Evolutionary conservation across 164 flowering plant species (phyloP).

Genomic region (Stephania yunnanensis): DNA sequence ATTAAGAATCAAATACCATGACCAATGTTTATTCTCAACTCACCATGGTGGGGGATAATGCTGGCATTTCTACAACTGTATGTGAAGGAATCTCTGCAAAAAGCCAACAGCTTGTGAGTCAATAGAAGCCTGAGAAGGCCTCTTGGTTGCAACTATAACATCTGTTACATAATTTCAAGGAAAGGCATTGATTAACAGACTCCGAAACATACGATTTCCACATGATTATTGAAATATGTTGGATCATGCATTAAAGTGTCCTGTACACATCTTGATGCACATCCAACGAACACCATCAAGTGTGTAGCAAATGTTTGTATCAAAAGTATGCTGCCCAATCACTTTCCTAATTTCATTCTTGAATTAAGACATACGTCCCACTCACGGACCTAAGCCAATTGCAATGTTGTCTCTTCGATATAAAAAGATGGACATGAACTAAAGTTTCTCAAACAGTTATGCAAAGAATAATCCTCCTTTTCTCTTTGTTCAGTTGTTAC

Average conservation of each 20-base stretch:
- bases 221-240: too few species aligned
- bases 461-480: background rate
- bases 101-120: slow-evolving; percentile 6
- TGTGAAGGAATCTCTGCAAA: slow-evolving; percentile 55
- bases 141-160: background rate
- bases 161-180: background rate
- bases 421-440: background rate
- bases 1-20: background rate
- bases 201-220: too few species aligned
- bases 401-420: background rate
- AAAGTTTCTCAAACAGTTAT: background rate
- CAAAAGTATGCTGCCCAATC: too few species aligned
- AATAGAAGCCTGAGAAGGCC: background rate
- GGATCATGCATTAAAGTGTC: too few species aligned
- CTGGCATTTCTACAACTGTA: slow-evolving; percentile 72
- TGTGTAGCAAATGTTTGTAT: too few species aligned
- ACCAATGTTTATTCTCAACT: slow-evolving; percentile 5
- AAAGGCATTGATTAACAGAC: too few species aligned
- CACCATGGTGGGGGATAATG: slow-evolving; percentile 96
- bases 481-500: slow-evolving; percentile 1
- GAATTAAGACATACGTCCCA: too few species aligned
- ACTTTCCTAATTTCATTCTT: too few species aligned
- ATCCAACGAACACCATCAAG: too few species aligned
- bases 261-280: too few species aligned
- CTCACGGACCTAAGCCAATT: background rate